Base-by-base conservation (phyloP, 176 grass and related monocot genomes). In the Leersia perrieri region DNA sequence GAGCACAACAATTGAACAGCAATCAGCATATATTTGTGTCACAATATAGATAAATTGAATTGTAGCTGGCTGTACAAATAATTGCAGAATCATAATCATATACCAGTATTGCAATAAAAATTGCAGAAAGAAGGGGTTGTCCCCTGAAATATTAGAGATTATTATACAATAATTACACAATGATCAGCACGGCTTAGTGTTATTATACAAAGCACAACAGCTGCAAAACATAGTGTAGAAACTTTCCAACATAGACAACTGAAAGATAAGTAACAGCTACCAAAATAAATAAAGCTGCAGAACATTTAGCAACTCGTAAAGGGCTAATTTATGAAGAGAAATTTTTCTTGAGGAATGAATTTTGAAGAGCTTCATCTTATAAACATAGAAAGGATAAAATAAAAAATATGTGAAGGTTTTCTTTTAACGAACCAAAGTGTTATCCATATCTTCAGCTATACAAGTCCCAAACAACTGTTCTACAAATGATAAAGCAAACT, bases 401-500 rank as follows among this genome's bases (percentile, higher is more conserved):
- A 38, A 36, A 0, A 55, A 47, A 63, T 25, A 28, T 23, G 69
- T 77, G 68, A 23, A 87, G 66, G 57, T 60, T 70, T 70, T 57
- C 18, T 62, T 79, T 11, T 74, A 27, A 84, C 88, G 26, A 73
- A 94, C 95, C 95, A 98, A 77, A 58, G 74, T 87, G 40, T n/a
- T 49, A 45, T 74, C 33, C 82, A 92, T 40, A 81, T 87, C 85
- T 91, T 88, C 81, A 75, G 90, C 90, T 75, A 79, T 63, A 80
- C 44, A 53, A 70, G 51, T 64, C 38, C 92, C 92, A 84, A 91
- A 98, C 68, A 98, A 82, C 73, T 98, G 92, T 67, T 94, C 88
- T 76, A 94, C 86, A 77, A 98, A 98, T 72, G 92, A 92, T 72
- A 94, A 76, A 86, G 86, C 95, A 60, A 98, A 94, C 38, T 91